Conservation (phyloP, 805 yeast genomes). For the Tetrapisispora phaffii region DNA sequence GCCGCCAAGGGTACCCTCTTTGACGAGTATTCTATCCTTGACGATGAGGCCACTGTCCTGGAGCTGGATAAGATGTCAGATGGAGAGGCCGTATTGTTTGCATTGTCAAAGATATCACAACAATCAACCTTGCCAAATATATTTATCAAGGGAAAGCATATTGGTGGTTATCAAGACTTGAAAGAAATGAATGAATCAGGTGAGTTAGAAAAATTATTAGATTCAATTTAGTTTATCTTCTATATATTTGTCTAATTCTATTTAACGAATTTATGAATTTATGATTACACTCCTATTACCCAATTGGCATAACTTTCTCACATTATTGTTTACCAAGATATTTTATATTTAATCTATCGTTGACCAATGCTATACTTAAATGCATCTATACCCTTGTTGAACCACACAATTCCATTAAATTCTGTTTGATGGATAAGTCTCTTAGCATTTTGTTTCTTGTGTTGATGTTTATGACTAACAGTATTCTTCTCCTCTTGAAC, state of each 20-base stretch:
- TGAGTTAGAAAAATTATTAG: constrained; percentile 35
- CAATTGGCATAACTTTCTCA: too few relatives aligned
- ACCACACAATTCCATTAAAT: constrained; percentile 21
- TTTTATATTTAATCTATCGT: not conserved
- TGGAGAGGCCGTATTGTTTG: constrained; percentile 73
- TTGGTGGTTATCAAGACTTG: constrained; percentile 90
- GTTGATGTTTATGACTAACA: not conserved
- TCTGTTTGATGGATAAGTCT: constrained; percentile 20
- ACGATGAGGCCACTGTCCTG: constrained; percentile 31
- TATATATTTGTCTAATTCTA: not conserved
- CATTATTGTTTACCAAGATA: not conserved
- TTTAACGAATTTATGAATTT: constrained; percentile 1
- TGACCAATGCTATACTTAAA: constrained; percentile 4
- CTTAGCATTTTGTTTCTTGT: constrained; percentile 3
- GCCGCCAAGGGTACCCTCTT: constrained; percentile 35
- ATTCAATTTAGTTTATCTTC: not conserved
- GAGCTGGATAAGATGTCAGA: constrained; percentile 45
- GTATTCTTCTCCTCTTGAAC: constrained; percentile 2
- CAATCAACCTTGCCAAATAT: constrained; percentile 91
- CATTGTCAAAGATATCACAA: constrained; percentile 65
- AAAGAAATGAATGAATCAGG: constrained; percentile 59
- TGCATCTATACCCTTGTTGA: constrained; percentile 12
- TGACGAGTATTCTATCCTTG: constrained; percentile 35
- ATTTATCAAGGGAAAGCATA: constrained; percentile 80
- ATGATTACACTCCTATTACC: not conserved